Evolutionary conservation across 1,139 yeast species (phyloP), one percentile per base, ranked within the genome.

Genomic region (Suhomyces coccinellae): DNA sequence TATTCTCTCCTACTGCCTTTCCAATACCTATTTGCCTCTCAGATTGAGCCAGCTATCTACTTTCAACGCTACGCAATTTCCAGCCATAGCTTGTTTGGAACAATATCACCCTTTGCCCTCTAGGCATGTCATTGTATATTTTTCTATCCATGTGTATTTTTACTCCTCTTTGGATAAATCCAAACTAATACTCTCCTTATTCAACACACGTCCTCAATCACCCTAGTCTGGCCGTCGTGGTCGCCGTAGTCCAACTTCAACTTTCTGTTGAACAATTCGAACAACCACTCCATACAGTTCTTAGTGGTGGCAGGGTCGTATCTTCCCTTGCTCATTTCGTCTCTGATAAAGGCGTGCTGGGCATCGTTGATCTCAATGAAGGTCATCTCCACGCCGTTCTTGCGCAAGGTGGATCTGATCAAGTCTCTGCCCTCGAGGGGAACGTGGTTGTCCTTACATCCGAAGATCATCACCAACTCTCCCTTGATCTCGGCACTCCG

Each of bases 281-380:
- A 71, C 54, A 86, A 62, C 77, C 87, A 82, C 27, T 80, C 85
- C 59, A 82, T 69, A 59, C 95, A 85, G 39, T 80, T 71, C 51
- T 77, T 73, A 33, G 95, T 85, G 45, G 83, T 77, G 7, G 90
- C 88, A 10, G 90, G 82, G 59, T 87, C 95, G 58, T 80, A 87
- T 54, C 95, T 73, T 6, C 89, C 95, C 66, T 86, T 87, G 54
- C 88, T 82, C 54, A 71, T 66, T 57, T 86, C 95, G 60, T 87
- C 95, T 52, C 95, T 73, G 43, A 87, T 83, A 58, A 86, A 87
- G 0, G 95, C 95, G 55, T 87, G 95, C 63, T 86, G 91, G 13
- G 89, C 95, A 52, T 82, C 91, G 52, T 85, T 80, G 47, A 86
- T 72, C 63, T 87, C 95, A 64, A 83, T 74, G 58, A 86, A 85